Evolutionary conservation across 768 basidiomycete genomes (phyloP).

Genomic region (Boletus tomentosulus): DNA sequence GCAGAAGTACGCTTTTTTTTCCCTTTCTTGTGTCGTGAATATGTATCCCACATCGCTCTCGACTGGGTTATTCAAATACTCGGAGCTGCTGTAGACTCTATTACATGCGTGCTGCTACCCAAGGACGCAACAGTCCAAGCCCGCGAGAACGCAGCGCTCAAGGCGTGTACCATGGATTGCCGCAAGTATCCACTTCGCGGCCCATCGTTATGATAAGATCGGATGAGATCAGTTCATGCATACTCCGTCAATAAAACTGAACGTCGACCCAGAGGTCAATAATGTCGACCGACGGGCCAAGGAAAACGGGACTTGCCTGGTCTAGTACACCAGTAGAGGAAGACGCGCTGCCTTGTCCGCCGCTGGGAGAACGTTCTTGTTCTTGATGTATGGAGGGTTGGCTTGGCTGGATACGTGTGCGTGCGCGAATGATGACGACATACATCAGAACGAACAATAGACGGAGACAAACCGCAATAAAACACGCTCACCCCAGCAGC

Average conservation of each 20-base stretch:
- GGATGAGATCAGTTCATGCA: not conserved
- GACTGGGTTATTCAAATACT: not conserved
- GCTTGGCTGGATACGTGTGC: conserved; percentile 16
- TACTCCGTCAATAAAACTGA: conserved; percentile 21
- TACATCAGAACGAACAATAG: not conserved
- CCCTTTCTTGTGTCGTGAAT: not conserved
- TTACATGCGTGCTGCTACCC: not conserved
- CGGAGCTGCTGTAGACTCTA: not conserved
- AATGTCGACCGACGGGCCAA: not conserved
- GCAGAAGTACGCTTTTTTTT: not conserved
- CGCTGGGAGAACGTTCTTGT: conserved; percentile 18
- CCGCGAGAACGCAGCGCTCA: not conserved
- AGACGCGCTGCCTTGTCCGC: conserved; percentile 15
- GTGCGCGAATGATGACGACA: not conserved
- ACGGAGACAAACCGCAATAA: not conserved
- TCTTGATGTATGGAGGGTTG: conserved; percentile 24
- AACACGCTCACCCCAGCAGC: conserved; percentile 23
- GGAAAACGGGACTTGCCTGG: conserved; percentile 13
- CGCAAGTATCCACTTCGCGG: not conserved
- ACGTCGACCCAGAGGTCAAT: not conserved
- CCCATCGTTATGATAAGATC: not conserved
- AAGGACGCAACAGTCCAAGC: not conserved
- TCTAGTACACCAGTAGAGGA: conserved; percentile 24
- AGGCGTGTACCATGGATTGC: not conserved
- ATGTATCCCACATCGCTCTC: not conserved